phyloP scores from a whole-genome alignment of 345 rosid species.

The Toxicodendron radicans region DNA sequence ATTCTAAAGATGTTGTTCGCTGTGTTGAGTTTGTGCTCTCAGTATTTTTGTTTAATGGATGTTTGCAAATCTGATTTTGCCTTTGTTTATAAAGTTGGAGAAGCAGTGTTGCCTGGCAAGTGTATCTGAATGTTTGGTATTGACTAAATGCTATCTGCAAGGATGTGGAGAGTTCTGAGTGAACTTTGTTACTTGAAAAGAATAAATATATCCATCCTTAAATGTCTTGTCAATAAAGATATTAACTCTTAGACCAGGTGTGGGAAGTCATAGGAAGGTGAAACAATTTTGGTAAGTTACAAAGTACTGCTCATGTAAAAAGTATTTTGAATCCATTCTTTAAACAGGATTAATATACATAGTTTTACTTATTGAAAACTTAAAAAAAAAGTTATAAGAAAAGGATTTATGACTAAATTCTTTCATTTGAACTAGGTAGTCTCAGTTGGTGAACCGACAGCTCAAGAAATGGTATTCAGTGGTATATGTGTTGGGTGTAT shows the following conservation, averaged over 20 bases:
- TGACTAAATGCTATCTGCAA: not conserved
- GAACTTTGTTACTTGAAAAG: not conserved
- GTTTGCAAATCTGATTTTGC: no score
- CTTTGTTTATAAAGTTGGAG: no score
- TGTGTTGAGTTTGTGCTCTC: not conserved
- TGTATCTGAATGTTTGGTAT: not conserved
- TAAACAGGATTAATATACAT: not conserved
- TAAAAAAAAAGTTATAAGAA: not conserved
- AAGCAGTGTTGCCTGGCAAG: not conserved
- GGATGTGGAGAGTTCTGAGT: not conserved
- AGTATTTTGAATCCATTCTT: not conserved
- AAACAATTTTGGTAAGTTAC: not conserved
- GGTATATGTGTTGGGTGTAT: not conserved
- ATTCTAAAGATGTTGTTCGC: not conserved
- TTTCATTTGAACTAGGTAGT: not conserved
- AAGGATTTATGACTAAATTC: not conserved
- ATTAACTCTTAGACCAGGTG: not conserved
- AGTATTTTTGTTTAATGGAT: not conserved
- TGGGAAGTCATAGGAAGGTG: not conserved
- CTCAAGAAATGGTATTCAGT: not conserved
- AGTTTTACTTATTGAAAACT: not conserved
- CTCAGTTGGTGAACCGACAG: not conserved
- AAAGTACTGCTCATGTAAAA: not conserved
- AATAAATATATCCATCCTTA: not conserved
- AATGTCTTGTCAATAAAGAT: not conserved